Evolutionary conservation across 2,329 filamentous ascomycete species (phyloP), one percentile per base, ranked within the genome.

Genomic region (Talaromyces sp.): DNA sequence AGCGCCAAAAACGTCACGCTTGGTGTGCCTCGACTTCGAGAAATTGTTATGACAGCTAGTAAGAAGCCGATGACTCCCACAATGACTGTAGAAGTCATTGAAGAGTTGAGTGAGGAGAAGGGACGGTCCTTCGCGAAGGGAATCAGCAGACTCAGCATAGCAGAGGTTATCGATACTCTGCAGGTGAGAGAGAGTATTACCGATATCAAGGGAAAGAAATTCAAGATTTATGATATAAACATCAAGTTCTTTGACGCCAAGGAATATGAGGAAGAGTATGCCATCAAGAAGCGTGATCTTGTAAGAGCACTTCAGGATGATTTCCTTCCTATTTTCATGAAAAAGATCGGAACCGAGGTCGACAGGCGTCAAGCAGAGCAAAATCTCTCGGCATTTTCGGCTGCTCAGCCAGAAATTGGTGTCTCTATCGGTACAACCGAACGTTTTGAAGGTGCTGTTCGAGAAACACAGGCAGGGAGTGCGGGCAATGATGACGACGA

Each of bases 31-130:
- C 92, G 95, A 80, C 85, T 99, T 22, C 87, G 95, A 81, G 95
- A 99, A 85, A 97, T 99, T 72, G 86, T 99, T 69, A 99, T 99
- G 95, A 98, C 95, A 58, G 95, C 95, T 31, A 95, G 91, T 74
- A 86, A 89, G 60, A 86, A 90, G 54, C 97, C 98, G 68, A 91
- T 92, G 45, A 99, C 95, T 0, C 95, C 95, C 1, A 87, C 77
- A 8, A 80, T 80, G 78, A 95, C 91, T 0, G 83, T 98, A 19
- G 85, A 90, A 54, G 84, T 96, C 35, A 90, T 90, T 70, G 83
- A 88, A 24, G 90, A 93, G 71, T 80, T 97, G 41, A 84, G 87
- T 1, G 81, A 84, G 39, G 84, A 87, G 4, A 86, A 93, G 62
- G 88, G 87, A 9, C 88, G 93, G 72, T 86, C 84, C 57, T 98